A percentile compares a stretch with the other conserved stretches of the same genome.
phyloP scores from a whole-genome alignment of 306 rosid species.

The Benincasa hispida region DNA sequence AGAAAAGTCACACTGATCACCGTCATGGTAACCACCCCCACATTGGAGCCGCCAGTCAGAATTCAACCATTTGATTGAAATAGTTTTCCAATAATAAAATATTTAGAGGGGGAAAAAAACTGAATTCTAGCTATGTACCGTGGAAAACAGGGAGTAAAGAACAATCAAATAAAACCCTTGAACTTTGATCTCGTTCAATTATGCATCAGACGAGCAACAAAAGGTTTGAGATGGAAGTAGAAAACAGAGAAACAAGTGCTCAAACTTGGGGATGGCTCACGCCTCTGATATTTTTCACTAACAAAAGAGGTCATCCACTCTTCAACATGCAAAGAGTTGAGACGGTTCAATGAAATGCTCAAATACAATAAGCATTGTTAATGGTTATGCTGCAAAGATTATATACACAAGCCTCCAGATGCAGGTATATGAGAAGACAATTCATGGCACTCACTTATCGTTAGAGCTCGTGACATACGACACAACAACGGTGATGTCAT shows the following conservation, averaged over 20 bases:
- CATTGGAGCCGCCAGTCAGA: no score
- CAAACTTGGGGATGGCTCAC: background rate
- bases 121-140: background rate
- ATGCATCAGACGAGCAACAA: background rate
- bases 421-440: background rate
- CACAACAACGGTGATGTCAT: constrained; percentile 84
- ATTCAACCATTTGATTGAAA: no score
- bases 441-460: background rate
- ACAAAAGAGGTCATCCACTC: constrained; percentile 2
- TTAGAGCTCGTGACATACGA: constrained; percentile 36
- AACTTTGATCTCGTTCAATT: background rate
- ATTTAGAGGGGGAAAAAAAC: no score
- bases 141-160: background rate
- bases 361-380: background rate
- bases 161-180: background rate
- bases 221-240: background rate
- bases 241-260: background rate
- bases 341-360: background rate
- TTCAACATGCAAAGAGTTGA: background rate
- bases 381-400: background rate
- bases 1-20: no score
- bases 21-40: no score
- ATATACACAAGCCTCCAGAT: background rate
- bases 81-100: no score
- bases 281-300: background rate